Conservation (phyloP, 2,329 filamentous ascomycete genomes). For the Trichoderma afroharzianum region DNA sequence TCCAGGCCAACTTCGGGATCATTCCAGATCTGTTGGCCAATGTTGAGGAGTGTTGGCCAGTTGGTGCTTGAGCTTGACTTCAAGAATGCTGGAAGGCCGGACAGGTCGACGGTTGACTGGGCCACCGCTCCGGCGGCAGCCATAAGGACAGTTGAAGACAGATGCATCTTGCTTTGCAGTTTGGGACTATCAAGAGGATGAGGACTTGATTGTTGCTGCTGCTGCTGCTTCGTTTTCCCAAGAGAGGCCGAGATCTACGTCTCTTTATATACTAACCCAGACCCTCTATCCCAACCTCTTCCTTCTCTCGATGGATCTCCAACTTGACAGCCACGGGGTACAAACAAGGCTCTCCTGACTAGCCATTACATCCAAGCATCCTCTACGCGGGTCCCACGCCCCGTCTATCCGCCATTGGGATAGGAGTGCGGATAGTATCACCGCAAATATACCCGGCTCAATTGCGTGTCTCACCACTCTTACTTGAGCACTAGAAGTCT, state of each 20-base stretch:
- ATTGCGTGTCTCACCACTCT: not conserved
- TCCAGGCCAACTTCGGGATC: slow-evolving; percentile 20
- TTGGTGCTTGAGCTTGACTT: slow-evolving; percentile 8
- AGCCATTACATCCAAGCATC: not conserved
- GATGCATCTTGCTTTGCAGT: not conserved
- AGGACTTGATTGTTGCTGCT: not conserved
- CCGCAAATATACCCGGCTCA: not conserved
- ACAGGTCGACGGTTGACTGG: not conserved
- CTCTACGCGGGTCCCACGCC: not conserved
- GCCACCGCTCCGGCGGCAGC: slow-evolving; percentile 7
- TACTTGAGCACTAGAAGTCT: not conserved
- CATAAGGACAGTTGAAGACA: slow-evolving; percentile 3
- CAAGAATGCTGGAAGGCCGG: slow-evolving; percentile 5
- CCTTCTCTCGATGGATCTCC: not conserved
- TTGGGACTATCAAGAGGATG: not conserved
- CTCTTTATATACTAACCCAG: not conserved
- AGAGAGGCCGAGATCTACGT: not conserved
- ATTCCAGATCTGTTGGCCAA: slow-evolving; percentile 18
- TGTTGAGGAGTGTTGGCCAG: slow-evolving; percentile 18
- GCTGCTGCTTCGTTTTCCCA: not conserved
- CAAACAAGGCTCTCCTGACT: not conserved
- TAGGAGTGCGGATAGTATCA: not conserved
- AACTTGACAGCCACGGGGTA: not conserved
- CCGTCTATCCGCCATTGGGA: not conserved
- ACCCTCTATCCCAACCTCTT: not conserved